Base-by-base conservation (phyloP, 768 basidiomycete genomes). In the Tephrocybe sp. region DNA sequence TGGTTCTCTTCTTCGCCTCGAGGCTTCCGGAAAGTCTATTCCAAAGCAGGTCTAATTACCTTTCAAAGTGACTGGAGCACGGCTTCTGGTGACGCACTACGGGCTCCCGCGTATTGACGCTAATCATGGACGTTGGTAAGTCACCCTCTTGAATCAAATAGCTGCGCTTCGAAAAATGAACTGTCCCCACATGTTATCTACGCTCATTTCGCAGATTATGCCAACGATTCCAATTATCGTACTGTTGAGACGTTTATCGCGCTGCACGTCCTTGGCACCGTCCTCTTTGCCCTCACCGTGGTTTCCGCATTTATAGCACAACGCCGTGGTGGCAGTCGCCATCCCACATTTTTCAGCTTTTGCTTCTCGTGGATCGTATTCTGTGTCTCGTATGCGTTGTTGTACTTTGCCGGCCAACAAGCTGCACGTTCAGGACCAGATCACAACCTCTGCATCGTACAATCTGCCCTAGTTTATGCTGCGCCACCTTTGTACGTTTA, bases 331-430 rank as follows among this genome's bases (percentile, higher is more conserved):
- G 53, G 61, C 9, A 65, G 63, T 31, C 58, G 71, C 18, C 64
- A 67, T 52, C 53, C 64, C 15, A 66, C 68, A 11, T 71, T 67
- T 59, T 69, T 66, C 50, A 69, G 64, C 53, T 72, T 71, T 45
- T 65, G 65, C 50, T 41, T 65, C 19, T 61, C 67, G 1, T 73
- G 70, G 70, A 64, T 68, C 15, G 53, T 69, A 9, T 70, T 64
- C 34, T 65, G 69, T 25, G 25, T 66, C 26, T 70, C 70, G 9
- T 71, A 69, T 55, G 54, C 62, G 6, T 52, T 73, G 34, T 59
- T 70, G 19, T 55, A 60, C 24, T 62, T 71, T 51, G 62, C 66
- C 51, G 69, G 68, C 35, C 64, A 69, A 40, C 64, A 66, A 50
- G 56, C 47, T 24, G 31, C 44, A 16, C 42, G 50, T 22, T 45